Percentiles rank a stretch among this genome's conserved stretches.
These are phyloP conservation scores for Albifimbria verrucaria DNA, from an alignment of 2,329 filamentous ascomycete species.

Conservation along the genomic window DNA sequence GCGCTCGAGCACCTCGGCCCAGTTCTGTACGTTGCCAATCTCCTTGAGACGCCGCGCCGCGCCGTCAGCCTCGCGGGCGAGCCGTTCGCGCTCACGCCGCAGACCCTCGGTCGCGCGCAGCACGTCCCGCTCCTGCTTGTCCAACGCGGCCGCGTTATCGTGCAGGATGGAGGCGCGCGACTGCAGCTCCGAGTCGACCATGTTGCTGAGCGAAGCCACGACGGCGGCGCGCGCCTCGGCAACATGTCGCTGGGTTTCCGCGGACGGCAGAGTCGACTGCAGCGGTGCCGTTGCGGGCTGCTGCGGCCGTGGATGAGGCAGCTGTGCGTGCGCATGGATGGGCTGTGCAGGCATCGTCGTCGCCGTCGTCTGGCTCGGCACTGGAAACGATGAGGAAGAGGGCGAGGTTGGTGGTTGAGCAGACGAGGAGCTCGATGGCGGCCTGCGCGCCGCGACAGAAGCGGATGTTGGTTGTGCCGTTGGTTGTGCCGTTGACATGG, in stretches of 20 bases:
- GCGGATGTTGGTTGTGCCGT: constrained; percentile 12
- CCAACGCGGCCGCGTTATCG: constrained; percentile 62
- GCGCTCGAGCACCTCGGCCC: constrained; percentile 76
- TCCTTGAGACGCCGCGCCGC: constrained; percentile 69
- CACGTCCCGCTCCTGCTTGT: constrained; percentile 65
- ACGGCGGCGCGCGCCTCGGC: constrained; percentile 57
- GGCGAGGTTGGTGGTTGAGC: constrained; percentile 3
- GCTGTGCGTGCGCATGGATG: constrained; percentile 2
- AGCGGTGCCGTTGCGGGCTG: constrained; percentile 17
- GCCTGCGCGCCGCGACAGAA: background rate
- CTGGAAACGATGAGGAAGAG: constrained; percentile 2
- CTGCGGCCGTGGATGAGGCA: constrained; percentile 6
- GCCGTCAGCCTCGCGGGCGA: constrained; percentile 60
- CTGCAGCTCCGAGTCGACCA: constrained; percentile 66
- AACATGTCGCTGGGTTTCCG: constrained; percentile 44
- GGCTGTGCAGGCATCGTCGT: constrained; percentile 3
- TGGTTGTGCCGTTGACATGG: background rate
- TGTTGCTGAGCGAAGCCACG: constrained; percentile 63
- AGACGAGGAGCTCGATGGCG: constrained; percentile 1
- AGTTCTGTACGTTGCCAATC: constrained; percentile 80
- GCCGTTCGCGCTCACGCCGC: constrained; percentile 61
- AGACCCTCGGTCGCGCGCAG: constrained; percentile 56
- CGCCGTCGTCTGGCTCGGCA: background rate
- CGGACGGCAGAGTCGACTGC: constrained; percentile 36
- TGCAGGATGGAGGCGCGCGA: constrained; percentile 68